These are phyloP conservation scores for Tagetes patula DNA, from an alignment of 129 eudicot genomes.

Conservation along the genomic window DNA sequence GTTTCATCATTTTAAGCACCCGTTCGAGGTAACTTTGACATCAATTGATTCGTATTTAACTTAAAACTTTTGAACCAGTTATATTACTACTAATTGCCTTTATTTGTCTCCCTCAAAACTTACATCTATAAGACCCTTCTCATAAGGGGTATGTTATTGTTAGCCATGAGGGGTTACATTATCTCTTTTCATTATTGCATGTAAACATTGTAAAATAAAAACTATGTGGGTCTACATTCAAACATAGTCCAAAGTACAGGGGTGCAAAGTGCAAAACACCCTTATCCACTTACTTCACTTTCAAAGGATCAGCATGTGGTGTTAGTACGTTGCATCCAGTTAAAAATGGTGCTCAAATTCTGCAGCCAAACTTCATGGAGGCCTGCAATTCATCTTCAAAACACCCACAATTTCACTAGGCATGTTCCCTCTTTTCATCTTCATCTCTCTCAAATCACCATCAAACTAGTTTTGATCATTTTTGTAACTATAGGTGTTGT, in stretches of 20 bases:
- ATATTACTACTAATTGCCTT: too few relatives aligned
- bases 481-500: constrained; percentile 34
- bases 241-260: constrained; percentile 9
- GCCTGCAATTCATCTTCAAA: constrained; percentile 32
- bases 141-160: too few relatives aligned
- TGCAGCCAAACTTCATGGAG: constrained; percentile 38
- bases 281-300: constrained; percentile 31
- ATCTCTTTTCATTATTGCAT: too few relatives aligned
- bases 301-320: constrained; percentile 26
- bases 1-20: too few relatives aligned
- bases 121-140: too few relatives aligned
- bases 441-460: not conserved
- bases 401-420: constrained; percentile 42
- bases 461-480: not conserved
- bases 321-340: constrained; percentile 18
- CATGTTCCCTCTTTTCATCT: constrained; percentile 12
- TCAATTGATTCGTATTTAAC: too few relatives aligned
- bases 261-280: constrained; percentile 17
- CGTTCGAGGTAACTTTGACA: too few relatives aligned
- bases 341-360: constrained; percentile 33
- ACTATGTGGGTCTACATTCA: not conserved
- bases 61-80: too few relatives aligned
- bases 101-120: too few relatives aligned
- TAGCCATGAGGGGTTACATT: too few relatives aligned
- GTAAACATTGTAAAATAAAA: not conserved